These are phyloP conservation scores for Clarireedia hainanense DNA, from an alignment of 2,329 filamentous ascomycete genomes.

Conservation along the genomic window DNA sequence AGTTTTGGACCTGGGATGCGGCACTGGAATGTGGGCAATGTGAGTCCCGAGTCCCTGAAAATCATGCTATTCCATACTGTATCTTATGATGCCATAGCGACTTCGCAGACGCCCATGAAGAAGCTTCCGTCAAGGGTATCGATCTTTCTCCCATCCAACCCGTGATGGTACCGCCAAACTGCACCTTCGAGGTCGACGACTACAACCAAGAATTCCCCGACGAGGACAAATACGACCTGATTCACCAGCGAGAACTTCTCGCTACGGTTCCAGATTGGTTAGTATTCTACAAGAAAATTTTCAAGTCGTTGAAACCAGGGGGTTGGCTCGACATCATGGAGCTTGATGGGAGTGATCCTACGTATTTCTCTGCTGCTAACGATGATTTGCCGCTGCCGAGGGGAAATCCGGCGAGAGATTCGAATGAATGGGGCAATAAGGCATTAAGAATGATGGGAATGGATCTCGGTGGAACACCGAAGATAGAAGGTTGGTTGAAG, in stretches of 20 bases:
- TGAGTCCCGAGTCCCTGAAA: background rate
- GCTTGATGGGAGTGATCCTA: background rate
- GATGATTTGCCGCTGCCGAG: background rate
- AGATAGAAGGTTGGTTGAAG: slow-evolving; percentile 24
- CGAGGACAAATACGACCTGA: slow-evolving; percentile 27
- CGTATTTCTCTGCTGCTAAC: background rate
- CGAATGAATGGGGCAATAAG: background rate
- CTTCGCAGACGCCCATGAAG: slow-evolving; percentile 41
- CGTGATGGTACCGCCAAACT: slow-evolving; percentile 48
- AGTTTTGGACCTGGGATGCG: slow-evolving; percentile 15
- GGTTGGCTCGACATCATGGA: slow-evolving; percentile 9
- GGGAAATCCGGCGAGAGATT: background rate
- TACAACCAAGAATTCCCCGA: slow-evolving; percentile 37
- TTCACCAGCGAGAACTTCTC: slow-evolving; percentile 21
- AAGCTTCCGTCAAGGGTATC: slow-evolving; percentile 42
- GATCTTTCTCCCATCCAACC: slow-evolving; percentile 52
- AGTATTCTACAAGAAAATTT: slow-evolving; percentile 10
- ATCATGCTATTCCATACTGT: background rate
- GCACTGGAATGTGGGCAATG: slow-evolving; percentile 15
- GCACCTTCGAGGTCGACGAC: slow-evolving; percentile 57
- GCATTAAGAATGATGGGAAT: background rate
- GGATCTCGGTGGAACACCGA: slow-evolving; percentile 1
- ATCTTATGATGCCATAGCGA: slow-evolving; percentile 7
- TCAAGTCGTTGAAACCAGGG: slow-evolving; percentile 12
- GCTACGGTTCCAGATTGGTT: slow-evolving; percentile 13